These are phyloP conservation scores for Mallotus repandus DNA, from an alignment of 441 rosid species.

Conservation along the genomic window DNA sequence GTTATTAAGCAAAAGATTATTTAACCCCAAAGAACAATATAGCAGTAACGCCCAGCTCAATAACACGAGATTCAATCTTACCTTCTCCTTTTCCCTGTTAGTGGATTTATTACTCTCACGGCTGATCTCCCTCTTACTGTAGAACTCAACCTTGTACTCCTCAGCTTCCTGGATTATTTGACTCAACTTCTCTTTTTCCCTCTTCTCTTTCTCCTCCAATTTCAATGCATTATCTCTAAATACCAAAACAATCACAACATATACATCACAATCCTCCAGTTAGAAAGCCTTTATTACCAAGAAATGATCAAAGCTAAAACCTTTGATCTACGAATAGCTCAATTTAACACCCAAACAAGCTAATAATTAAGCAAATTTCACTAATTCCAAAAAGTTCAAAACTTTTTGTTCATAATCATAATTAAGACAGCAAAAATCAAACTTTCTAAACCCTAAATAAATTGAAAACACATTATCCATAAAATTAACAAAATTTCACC, in stretches of 20 bases:
- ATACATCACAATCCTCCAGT: background rate
- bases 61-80: slow-evolving; percentile 12
- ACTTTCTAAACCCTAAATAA: background rate
- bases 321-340: background rate
- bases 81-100: slow-evolving; percentile 83
- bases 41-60: background rate
- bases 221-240: slow-evolving; percentile 57
- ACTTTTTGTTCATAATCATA: background rate
- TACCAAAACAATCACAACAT: slow-evolving; percentile 6
- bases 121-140: slow-evolving; percentile 50
- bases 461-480: background rate
- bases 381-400: background rate
- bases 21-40: background rate
- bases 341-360: no score
- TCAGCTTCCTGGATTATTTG: slow-evolving; percentile 65
- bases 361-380: background rate
- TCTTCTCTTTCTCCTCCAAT: slow-evolving; percentile 81
- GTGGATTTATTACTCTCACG: slow-evolving; percentile 57
- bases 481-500: background rate
- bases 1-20: background rate
- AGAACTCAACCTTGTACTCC: slow-evolving; percentile 59
- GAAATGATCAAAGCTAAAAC: background rate
- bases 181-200: slow-evolving; percentile 54
- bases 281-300: background rate
- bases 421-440: background rate